Evolutionary conservation across 1,284 basidiomycete species (phyloP), one percentile per base, ranked within the genome.

Genomic region (Albatrellus sp.): DNA sequence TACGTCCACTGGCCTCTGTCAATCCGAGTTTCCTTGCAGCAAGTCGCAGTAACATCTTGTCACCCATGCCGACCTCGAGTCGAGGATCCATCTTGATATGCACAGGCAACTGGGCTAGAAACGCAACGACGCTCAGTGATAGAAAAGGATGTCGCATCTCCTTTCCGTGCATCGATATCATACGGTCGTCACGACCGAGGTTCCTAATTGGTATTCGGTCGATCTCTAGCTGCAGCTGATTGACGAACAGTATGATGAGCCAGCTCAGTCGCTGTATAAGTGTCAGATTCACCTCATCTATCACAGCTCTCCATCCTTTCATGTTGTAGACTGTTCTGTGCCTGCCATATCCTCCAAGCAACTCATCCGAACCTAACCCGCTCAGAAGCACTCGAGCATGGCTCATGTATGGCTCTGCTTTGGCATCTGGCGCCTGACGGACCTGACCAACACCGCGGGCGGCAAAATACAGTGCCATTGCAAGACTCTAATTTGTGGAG

Each of bases 311-410:
- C 88, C 88, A 92, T 4, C 81, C 75, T 14, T 69, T 73, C 3
- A 61, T 56, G 7, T 64, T 70, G 59, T 77, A 98, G 0, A 83
- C 86, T 9, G 80, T 76, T 11, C 90, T 76, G 65, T 98, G 92
- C 40, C 96, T 73, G 1, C 87, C 76, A 61, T 99, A 99, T 0
- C 96, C 96, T 1, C 90, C 96, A 1, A 98, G 70, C 24, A 97
- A 71, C 60, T 98, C 94, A 59, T 98, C 94, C 0, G 96, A 90
- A 0, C 96, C 96, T 2, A 99, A 67, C 0, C 96, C 96, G 48
- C 83, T 94, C 17, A 99, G 63, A 13, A 97, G 69, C 0, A 98
- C 91, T 36, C 79, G 76, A 0, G 94, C 90, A 2, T 69, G 60
- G 46, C 86, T 90, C 0, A 64, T 70, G 60, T 96, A 94, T 6